These are phyloP conservation scores for Fremontodendron californicum DNA, from an alignment of 345 rosid species.

Conservation along the genomic window DNA sequence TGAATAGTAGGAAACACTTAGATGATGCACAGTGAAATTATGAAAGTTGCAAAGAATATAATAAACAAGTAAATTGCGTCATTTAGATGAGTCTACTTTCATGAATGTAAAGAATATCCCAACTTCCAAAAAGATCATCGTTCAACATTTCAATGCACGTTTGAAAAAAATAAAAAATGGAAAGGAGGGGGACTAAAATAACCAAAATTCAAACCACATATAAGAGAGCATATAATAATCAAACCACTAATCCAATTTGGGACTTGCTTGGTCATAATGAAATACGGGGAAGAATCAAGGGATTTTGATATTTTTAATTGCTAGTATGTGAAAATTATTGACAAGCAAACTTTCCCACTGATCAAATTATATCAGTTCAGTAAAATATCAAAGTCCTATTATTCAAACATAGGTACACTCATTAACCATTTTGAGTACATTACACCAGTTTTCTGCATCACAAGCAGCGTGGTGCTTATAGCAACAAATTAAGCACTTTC, in stretches of 20 bases:
- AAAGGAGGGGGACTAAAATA: not conserved
- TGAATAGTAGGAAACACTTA: slow-evolving; percentile 13
- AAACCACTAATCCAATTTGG: not conserved
- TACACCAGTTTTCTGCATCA: too few relatives aligned
- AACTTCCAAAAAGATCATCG: not conserved
- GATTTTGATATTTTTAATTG: not conserved
- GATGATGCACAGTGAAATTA: not conserved
- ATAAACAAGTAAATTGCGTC: too few relatives aligned
- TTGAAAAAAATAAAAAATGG: not conserved
- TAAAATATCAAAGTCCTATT: not conserved
- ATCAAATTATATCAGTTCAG: not conserved
- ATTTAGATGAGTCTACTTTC: not conserved
- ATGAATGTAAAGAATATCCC: not conserved
- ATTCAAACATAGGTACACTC: not conserved
- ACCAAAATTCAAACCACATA: not conserved
- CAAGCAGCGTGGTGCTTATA: too few relatives aligned
- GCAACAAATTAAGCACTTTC: not conserved
- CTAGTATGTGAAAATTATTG: not conserved
- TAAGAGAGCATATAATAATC: not conserved
- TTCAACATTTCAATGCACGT: not conserved
- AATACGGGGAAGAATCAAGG: not conserved
- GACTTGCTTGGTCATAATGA: not conserved
- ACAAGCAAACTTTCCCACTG: not conserved
- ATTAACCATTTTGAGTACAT: not conserved
- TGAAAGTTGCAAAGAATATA: not conserved